Percentiles rank a stretch among this genome's conserved stretches.
Evolutionary conservation across 192 early-diverging fungal species (phyloP).

Genomic region (Gonapodya prolifera): DNA sequence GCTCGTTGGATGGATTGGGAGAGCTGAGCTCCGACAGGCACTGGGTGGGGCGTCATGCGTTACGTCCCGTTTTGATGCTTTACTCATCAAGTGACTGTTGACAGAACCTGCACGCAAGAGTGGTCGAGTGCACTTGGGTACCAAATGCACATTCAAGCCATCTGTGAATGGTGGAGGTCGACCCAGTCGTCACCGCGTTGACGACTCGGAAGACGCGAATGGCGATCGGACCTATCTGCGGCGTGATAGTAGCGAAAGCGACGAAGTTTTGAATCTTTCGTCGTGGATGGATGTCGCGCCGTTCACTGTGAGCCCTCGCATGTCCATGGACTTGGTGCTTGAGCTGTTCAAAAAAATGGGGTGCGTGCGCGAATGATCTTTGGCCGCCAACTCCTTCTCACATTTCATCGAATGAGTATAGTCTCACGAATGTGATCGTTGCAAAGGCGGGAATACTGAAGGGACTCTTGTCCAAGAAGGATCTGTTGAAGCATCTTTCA

Average conservation of each 20-base stretch:
- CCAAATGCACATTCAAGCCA: constrained; percentile 18
- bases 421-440: neutral
- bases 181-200: constrained; percentile 4
- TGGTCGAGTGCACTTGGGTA: constrained; percentile 10
- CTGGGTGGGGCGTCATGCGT: constrained; percentile 20
- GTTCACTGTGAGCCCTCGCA: constrained; percentile 52
- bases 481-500: neutral
- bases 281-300: constrained; percentile 65
- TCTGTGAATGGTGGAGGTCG: neutral
- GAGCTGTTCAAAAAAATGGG: constrained; percentile 78
- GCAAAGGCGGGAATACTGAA: neutral
- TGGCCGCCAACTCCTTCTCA: neutral
- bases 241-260: constrained; percentile 19
- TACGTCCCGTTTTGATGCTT: constrained; percentile 37
- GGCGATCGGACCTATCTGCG: constrained; percentile 9
- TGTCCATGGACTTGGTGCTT: constrained; percentile 57
- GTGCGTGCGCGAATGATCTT: neutral
- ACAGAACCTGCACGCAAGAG: neutral
- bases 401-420: too few relatives aligned
- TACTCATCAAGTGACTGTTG: constrained; percentile 11
- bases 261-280: constrained; percentile 24
- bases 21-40: constrained; percentile 44
- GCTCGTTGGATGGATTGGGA: constrained; percentile 57
- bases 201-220: constrained; percentile 31
- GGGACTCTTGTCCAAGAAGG: constrained; percentile 59